Percentiles rank a stretch among this genome's conserved stretches.
These are phyloP conservation scores for Penicillium sclerotiorum DNA, from an alignment of 2,329 filamentous ascomycete genomes.

Conservation along the genomic window DNA sequence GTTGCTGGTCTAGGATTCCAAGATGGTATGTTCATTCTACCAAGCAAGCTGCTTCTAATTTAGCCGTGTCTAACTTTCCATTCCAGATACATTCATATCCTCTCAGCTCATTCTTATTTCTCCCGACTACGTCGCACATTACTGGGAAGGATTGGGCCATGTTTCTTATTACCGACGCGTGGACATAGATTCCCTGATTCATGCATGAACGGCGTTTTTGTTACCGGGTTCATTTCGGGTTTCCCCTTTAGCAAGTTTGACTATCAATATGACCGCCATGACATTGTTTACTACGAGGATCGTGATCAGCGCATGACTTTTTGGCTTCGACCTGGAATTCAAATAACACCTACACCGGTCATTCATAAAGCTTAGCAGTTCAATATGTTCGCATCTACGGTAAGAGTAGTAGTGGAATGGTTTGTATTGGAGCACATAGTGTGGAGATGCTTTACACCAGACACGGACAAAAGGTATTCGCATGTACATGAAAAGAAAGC, in stretches of 20 bases:
- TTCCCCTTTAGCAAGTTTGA: too few species aligned
- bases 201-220: slow-evolving; percentile 22
- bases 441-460: slow-evolving; percentile 17
- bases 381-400: not conserved
- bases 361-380: too few species aligned
- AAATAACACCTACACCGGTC: too few species aligned
- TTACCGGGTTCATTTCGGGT: not conserved
- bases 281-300: too few species aligned
- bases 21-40: slow-evolving; percentile 60
- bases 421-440: slow-evolving; percentile 10
- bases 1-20: slow-evolving; percentile 73
- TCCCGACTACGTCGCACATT: slow-evolving; percentile 75
- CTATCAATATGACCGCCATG: too few species aligned
- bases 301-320: too few species aligned
- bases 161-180: slow-evolving; percentile 49
- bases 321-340: not conserved
- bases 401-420: not conserved
- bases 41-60: not conserved
- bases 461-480: slow-evolving; percentile 20
- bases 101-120: slow-evolving; percentile 79
- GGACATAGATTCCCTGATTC: slow-evolving; percentile 44
- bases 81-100: slow-evolving; percentile 60
- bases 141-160: slow-evolving; percentile 67
- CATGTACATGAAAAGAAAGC: slow-evolving; percentile 17
- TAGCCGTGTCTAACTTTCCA: too few species aligned